Percentiles rank a stretch among this genome's conserved stretches.
Evolutionary conservation across 2,329 filamentous ascomycete genomes (phyloP).

Genomic region (Alternaria ventricosa): DNA sequence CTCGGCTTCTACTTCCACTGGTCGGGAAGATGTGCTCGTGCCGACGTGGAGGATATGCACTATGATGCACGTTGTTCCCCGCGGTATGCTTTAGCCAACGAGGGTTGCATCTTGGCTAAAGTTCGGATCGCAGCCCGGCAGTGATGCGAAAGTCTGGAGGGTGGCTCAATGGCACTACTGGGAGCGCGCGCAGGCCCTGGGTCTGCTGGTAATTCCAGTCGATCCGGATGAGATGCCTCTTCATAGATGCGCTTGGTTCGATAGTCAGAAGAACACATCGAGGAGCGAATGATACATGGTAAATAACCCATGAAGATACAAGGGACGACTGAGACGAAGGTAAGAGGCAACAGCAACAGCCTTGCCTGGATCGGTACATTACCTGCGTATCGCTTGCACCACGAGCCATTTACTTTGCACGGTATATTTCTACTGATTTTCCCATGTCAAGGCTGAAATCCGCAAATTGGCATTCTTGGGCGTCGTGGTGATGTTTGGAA

Average conservation of each 20-base stretch:
- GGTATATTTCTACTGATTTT: background rate
- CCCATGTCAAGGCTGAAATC: background rate
- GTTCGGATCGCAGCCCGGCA: constrained; percentile 60
- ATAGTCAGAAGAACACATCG: background rate
- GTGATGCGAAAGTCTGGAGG: constrained; percentile 56
- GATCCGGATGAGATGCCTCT: background rate
- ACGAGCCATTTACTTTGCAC: fast-evolving
- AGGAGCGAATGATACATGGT: background rate
- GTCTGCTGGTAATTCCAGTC: background rate
- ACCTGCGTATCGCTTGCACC: background rate
- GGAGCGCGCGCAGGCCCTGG: background rate
- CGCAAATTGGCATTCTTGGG: background rate
- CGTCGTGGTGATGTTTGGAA: background rate
- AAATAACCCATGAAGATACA: background rate
- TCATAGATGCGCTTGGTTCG: background rate
- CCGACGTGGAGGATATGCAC: constrained; percentile 50
- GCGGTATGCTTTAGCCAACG: constrained; percentile 45
- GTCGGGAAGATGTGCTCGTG: constrained; percentile 41
- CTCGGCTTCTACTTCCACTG: constrained; percentile 42
- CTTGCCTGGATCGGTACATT: background rate
- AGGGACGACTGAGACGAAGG: too few relatives aligned
- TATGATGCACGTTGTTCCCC: constrained; percentile 48
- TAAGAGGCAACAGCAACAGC: too few relatives aligned
- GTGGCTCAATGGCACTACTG: background rate
- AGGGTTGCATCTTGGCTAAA: constrained; percentile 49